A percentile compares a stretch with the other conserved stretches of the same genome.
phyloP scores from a whole-genome alignment of 164 flowering plant genomes.

The Cinnamomum chago region DNA sequence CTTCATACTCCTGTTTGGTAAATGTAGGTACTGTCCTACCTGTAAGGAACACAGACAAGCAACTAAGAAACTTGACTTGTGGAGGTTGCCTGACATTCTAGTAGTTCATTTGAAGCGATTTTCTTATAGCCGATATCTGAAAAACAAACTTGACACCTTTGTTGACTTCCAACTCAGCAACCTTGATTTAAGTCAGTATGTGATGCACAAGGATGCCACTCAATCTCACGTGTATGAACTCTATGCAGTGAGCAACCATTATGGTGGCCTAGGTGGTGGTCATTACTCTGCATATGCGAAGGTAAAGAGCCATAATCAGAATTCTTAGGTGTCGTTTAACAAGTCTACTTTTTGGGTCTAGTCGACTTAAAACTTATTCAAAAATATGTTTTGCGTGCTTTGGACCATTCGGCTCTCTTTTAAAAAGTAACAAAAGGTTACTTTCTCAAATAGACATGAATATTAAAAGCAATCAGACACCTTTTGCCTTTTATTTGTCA shows the following conservation, averaged over 20 bases:
- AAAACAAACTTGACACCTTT: slow-evolving; percentile 74
- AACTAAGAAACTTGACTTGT: slow-evolving; percentile 81
- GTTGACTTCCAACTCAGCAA: slow-evolving; percentile 73
- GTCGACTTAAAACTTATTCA: no score
- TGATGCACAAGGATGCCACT: slow-evolving; percentile 40
- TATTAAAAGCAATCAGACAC: no score
- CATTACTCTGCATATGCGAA: slow-evolving; percentile 90
- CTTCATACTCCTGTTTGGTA: neutral
- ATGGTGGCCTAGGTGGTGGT: slow-evolving; percentile 93
- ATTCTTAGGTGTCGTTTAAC: no score
- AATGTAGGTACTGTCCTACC: slow-evolving; percentile 77
- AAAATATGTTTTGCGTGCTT: no score
- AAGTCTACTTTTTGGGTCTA: no score
- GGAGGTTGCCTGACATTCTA: slow-evolving; percentile 88
- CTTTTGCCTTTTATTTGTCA: no score
- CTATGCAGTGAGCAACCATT: slow-evolving; percentile 91
- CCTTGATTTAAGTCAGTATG: slow-evolving; percentile 76
- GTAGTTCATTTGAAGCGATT: slow-evolving; percentile 90
- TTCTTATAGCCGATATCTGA: slow-evolving; percentile 65
- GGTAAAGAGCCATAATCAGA: slow-evolving; percentile 33
- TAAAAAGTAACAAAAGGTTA: no score
- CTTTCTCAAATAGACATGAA: no score
- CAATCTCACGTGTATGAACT: slow-evolving; percentile 59
- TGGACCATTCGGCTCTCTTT: no score
- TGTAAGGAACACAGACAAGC: slow-evolving; percentile 94